Evolutionary conservation across 1,284 basidiomycete genomes (phyloP), one percentile per base, ranked within the genome.

Genomic region (Sanghuangporus weigelae): DNA sequence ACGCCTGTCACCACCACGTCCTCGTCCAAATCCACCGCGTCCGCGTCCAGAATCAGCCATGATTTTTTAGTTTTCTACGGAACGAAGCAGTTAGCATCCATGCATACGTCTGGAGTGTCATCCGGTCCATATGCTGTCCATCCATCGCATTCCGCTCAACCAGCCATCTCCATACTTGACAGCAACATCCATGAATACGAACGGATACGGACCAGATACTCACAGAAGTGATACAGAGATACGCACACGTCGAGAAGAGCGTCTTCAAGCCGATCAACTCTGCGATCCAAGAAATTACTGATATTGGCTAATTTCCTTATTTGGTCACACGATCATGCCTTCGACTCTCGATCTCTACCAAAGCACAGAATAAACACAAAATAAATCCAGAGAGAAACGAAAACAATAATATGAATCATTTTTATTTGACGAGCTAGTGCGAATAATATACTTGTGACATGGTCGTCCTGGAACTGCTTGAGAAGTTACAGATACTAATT

Each of bases 21-120:
- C 92, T 87, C 77, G 70, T 61, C 73, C 74, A 70, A 92, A 91
- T 78, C 91, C 91, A 78, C 90, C 89, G 71, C 90, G 87, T 81
- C 91, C 90, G 74, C 91, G 82, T 73, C 77, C 81, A 78, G 89
- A 77, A 75, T 93, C 90, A 80, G 91, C 90, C 90, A 93, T 90
- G 59, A 74, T 71, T 66, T 71, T 62, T 57, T 46, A 71, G 60
- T 70, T 66, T 72, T 68, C 75, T 78, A 67, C 38, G 51, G 66
- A 48, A 26, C 7, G 26, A 56, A 31, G 26, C 66, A 26, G 58
- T 57, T 42, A 62, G 54, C 49, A 65, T 70, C 44, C 44, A 46
- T 46, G 44, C 16, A n/a, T 46, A n/a, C 11, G 26, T 54, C 26
- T 31, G 3, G 60, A 66, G 54, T 49, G 55, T 60, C 66, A 70